Conservation (phyloP, 2,329 filamentous ascomycete genomes). For the Xylariales sp. region DNA sequence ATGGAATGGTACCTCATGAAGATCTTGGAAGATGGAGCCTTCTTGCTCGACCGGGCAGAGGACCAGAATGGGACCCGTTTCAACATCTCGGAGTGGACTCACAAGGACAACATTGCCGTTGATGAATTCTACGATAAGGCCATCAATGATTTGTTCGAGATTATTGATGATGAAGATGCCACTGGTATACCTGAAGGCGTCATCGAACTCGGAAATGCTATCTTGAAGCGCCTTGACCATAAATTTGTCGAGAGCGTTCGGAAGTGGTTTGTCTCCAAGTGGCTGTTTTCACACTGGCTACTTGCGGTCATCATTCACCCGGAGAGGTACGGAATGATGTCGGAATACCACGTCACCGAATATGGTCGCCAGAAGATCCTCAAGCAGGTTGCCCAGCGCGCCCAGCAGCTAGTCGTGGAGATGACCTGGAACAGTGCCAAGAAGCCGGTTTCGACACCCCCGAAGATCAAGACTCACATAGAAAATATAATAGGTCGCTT, state of each 20-base stretch:
- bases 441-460: slow-evolving; percentile 58
- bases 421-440: slow-evolving; percentile 60
- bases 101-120: slow-evolving; percentile 75
- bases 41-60: slow-evolving; percentile 80
- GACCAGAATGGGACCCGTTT: slow-evolving; percentile 69
- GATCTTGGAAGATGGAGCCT: slow-evolving; percentile 87
- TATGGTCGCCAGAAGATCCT: slow-evolving; percentile 80
- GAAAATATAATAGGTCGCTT: slow-evolving; percentile 68
- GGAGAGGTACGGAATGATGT: slow-evolving; percentile 74
- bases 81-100: slow-evolving; percentile 68
- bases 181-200: slow-evolving; percentile 85
- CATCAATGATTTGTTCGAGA: slow-evolving; percentile 74
- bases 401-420: slow-evolving; percentile 75
- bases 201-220: slow-evolving; percentile 78
- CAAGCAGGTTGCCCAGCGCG: slow-evolving; percentile 74
- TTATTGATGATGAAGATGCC: slow-evolving; percentile 78
- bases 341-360: slow-evolving; percentile 88
- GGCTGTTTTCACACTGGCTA: slow-evolving; percentile 87
- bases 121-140: slow-evolving; percentile 87
- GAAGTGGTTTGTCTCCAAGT: slow-evolving; percentile 82
- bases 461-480: slow-evolving; percentile 63
- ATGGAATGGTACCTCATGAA: slow-evolving; percentile 96
- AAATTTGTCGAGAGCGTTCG: slow-evolving; percentile 71
- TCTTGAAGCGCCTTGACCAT: slow-evolving; percentile 70
- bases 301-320: slow-evolving; percentile 82